Conservation (phyloP, 441 rosid species). For the Erodium trifolium region DNA sequence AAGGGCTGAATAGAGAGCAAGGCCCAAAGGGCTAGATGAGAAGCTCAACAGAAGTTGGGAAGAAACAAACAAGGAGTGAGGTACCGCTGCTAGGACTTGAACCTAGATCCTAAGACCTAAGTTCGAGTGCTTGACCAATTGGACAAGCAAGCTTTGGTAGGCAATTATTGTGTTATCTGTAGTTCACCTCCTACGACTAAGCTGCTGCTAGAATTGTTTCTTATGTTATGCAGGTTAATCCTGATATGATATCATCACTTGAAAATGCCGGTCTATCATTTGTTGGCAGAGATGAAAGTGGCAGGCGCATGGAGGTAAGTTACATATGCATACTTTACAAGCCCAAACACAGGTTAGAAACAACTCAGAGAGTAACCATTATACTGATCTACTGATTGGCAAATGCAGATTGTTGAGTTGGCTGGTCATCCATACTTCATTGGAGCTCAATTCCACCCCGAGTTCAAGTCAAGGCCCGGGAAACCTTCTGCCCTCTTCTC, state of each 20-base stretch:
- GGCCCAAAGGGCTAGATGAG: too few relatives aligned
- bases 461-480: slow-evolving; percentile 89
- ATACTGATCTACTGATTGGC: neutral
- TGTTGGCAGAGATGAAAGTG: slow-evolving; percentile 54
- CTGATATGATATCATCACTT: slow-evolving; percentile 41
- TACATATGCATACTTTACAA: neutral
- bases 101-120: too few relatives aligned
- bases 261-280: slow-evolving; percentile 52
- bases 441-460: slow-evolving; percentile 95
- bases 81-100: slow-evolving; percentile 17
- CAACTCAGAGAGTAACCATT: slow-evolving; percentile 11
- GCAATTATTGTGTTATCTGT: slow-evolving; percentile 1
- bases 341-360: neutral
- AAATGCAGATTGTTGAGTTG: slow-evolving; percentile 18
- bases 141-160: too few relatives aligned
- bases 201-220: slow-evolving; percentile 29
- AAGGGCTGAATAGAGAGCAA: too few relatives aligned
- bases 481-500: slow-evolving; percentile 76
- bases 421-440: slow-evolving; percentile 58
- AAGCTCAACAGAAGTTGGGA: too few relatives aligned
- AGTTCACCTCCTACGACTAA: slow-evolving; percentile 48
- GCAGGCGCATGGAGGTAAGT: slow-evolving; percentile 56
- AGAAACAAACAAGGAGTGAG: slow-evolving; percentile 21
- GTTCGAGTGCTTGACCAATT: too few relatives aligned
- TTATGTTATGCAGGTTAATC: slow-evolving; percentile 46